Percentiles rank a stretch among this genome's conserved stretches.
These are phyloP conservation scores for Musa beccarii DNA, from an alignment of 176 grass and related monocot genomes.

Conservation along the genomic window DNA sequence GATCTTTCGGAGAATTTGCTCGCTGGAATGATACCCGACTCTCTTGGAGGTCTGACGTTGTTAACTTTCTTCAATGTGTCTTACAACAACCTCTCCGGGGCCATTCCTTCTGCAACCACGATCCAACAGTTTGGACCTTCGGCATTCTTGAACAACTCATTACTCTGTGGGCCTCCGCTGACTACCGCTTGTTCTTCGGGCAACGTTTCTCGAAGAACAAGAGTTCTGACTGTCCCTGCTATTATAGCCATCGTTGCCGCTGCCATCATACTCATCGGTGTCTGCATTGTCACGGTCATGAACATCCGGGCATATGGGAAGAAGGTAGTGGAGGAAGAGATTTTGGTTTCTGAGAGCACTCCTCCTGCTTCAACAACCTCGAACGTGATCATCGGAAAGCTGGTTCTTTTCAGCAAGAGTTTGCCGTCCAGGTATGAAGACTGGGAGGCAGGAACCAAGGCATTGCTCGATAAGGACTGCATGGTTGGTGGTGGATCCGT, in stretches of 20 bases:
- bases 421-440: slow-evolving; percentile 91
- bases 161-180: slow-evolving; percentile 66
- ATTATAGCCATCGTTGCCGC: slow-evolving; percentile 86
- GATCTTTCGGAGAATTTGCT: slow-evolving; percentile 70
- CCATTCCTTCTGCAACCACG: slow-evolving; percentile 45
- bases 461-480: slow-evolving; percentile 83
- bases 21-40: slow-evolving; percentile 36
- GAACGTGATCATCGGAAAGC: slow-evolving; percentile 63
- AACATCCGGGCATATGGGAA: slow-evolving; percentile 56
- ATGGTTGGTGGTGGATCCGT: slow-evolving; percentile 82
- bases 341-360: slow-evolving; percentile 75
- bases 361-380: slow-evolving; percentile 31
- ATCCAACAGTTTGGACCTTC: slow-evolving; percentile 45
- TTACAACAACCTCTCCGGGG: slow-evolving; percentile 63
- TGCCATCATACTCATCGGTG: slow-evolving; percentile 63
- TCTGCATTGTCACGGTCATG: slow-evolving; percentile 73
- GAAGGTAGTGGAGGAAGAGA: slow-evolving; percentile 49
- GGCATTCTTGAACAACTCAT: slow-evolving; percentile 50
- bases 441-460: slow-evolving; percentile 86
- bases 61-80: slow-evolving; percentile 79
- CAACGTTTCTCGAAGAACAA: slow-evolving; percentile 8
- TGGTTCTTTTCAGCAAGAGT: slow-evolving; percentile 97
- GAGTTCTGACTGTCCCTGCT: slow-evolving; percentile 32
- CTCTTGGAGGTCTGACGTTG: slow-evolving; percentile 49
- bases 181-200: slow-evolving; percentile 31